Percentiles rank a stretch among this genome's conserved stretches.
These are phyloP conservation scores for Physcomitrellopsis africana DNA, from an alignment of 225 moss, liverwort and hornwort species.

Conservation along the genomic window DNA sequence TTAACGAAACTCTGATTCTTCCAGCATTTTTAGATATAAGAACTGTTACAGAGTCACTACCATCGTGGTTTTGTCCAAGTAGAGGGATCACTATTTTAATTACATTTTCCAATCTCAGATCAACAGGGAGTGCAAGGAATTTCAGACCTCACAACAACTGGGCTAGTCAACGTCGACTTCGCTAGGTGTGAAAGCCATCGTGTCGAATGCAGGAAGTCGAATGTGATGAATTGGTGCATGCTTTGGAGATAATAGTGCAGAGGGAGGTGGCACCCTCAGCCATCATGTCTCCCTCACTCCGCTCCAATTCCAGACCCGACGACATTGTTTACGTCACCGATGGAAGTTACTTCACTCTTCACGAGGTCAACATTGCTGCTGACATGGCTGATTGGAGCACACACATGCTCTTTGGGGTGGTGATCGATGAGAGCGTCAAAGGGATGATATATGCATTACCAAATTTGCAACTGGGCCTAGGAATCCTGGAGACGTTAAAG, in stretches of 20 bases:
- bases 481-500: conserved; percentile 55
- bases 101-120: not conserved
- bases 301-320: conserved; percentile 71
- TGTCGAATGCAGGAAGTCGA: conserved; percentile 87
- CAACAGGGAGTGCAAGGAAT: conserved; percentile 78
- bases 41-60: not conserved
- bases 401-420: conserved; percentile 81
- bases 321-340: conserved; percentile 86
- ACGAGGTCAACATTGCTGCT: conserved; percentile 80
- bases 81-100: conserved; percentile 4
- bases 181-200: conserved; percentile 83
- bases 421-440: conserved; percentile 78
- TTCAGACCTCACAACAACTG: conserved; percentile 77
- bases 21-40: not conserved
- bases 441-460: conserved; percentile 83
- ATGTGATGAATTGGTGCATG: conserved; percentile 81
- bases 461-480: conserved; percentile 78
- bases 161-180: conserved; percentile 82
- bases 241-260: conserved; percentile 77
- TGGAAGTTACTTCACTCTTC: conserved; percentile 72
- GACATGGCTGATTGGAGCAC: conserved; percentile 82
- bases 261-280: conserved; percentile 80
- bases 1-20: conserved; percentile 9
- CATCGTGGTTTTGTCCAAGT: not conserved
- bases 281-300: conserved; percentile 80